Percentiles rank a stretch among this genome's conserved stretches.
phyloP scores from a whole-genome alignment of 805 yeast species.

The Cyberlindnera maritima region DNA sequence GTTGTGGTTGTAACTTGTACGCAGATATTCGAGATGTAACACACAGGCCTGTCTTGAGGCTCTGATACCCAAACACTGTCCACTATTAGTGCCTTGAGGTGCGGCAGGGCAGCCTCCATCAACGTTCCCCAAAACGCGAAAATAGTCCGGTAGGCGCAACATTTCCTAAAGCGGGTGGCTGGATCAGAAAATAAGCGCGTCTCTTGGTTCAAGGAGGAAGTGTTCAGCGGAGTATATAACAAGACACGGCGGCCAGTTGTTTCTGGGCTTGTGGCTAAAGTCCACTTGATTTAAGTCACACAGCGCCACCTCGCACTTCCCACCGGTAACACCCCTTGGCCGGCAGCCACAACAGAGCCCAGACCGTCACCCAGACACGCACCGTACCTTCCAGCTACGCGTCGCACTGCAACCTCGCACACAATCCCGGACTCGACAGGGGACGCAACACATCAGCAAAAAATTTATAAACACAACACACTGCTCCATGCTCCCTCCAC shows the following conservation, averaged over 20 bases:
- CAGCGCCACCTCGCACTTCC: too few relatives aligned
- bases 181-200: conserved; percentile 3
- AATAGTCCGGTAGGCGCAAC: conserved; percentile 6
- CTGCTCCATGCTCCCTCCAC: not conserved
- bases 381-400: conserved; percentile 19
- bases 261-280: too few relatives aligned
- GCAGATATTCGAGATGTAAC: too few relatives aligned
- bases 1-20: too few relatives aligned
- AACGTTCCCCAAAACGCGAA: conserved; percentile 2
- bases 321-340: too few relatives aligned
- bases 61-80: not conserved
- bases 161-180: conserved; percentile 10
- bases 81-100: not conserved
- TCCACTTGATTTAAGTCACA: too few relatives aligned
- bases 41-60: not conserved
- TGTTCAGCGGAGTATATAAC: too few relatives aligned
- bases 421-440: not conserved
- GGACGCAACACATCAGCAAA: conserved; percentile 1
- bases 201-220: not conserved
- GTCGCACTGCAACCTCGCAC: conserved; percentile 11
- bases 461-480: conserved; percentile 11
- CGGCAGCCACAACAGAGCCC: not conserved
- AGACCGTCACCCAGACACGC: conserved; percentile 1
- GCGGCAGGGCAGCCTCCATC: too few relatives aligned
- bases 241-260: too few relatives aligned